phyloP scores from a whole-genome alignment of 2,329 filamentous ascomycete genomes.

The Endoconidiophora polonica region DNA sequence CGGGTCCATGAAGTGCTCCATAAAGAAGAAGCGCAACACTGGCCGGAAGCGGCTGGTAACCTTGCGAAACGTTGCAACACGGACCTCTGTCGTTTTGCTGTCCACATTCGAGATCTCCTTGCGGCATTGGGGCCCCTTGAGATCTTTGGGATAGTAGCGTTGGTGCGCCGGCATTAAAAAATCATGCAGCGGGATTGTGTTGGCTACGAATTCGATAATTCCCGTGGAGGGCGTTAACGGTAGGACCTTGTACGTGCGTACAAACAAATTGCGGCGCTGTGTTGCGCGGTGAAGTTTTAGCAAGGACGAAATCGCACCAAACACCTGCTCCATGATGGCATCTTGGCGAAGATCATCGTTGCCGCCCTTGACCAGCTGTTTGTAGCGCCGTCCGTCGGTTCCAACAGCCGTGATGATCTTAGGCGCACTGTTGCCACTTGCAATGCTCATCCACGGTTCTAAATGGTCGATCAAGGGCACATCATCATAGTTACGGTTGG shows the following conservation, averaged over 20 bases:
- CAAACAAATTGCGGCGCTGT: slow-evolving; percentile 71
- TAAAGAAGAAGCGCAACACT: slow-evolving; percentile 92
- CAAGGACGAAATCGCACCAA: slow-evolving; percentile 83
- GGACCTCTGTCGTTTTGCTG: slow-evolving; percentile 21
- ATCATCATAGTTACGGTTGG: slow-evolving; percentile 56
- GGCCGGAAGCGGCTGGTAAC: slow-evolving; percentile 74
- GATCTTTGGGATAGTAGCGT: slow-evolving; percentile 68
- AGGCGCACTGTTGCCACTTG: slow-evolving; percentile 76
- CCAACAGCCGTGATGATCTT: slow-evolving; percentile 79
- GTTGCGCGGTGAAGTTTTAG: slow-evolving; percentile 74
- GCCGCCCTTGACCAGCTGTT: slow-evolving; percentile 86
- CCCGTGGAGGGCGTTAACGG: slow-evolving; percentile 73
- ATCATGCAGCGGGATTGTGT: slow-evolving; percentile 83
- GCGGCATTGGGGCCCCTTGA: slow-evolving; percentile 58
- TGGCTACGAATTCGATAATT: slow-evolving; percentile 90
- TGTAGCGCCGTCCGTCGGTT: slow-evolving; percentile 64
- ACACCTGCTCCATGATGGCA: slow-evolving; percentile 98
- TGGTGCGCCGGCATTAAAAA: slow-evolving; percentile 85
- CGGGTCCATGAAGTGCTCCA: slow-evolving; percentile 82
- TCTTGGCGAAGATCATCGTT: slow-evolving; percentile 95
- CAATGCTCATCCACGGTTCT: slow-evolving; percentile 63
- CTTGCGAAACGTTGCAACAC: slow-evolving; percentile 59
- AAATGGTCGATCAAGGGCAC: slow-evolving; percentile 62
- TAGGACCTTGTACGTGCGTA: slow-evolving; percentile 93
- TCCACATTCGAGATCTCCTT: slow-evolving; percentile 61